These are phyloP conservation scores for Leishmania amazonensis DNA, from an alignment of 208 protist species.

Conservation along the genomic window DNA sequence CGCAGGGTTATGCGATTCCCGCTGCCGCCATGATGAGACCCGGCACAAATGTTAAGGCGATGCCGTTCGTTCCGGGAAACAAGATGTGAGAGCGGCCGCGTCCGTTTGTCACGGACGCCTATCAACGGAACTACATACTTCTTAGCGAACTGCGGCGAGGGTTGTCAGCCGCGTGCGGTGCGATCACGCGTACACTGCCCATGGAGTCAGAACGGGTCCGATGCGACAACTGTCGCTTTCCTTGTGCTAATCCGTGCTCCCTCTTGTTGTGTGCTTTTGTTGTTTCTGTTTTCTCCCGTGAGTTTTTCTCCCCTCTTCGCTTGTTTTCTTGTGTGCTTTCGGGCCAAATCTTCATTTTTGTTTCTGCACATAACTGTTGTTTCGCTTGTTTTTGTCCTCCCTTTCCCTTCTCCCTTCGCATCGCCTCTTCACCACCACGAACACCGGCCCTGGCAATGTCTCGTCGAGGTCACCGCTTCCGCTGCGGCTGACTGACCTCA, in stretches of 20 bases:
- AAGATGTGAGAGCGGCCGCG: slow-evolving; percentile 4
- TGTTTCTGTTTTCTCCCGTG: neutral
- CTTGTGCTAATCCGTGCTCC: neutral
- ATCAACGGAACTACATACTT: neutral
- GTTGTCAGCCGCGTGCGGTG: neutral
- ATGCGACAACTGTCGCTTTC: neutral
- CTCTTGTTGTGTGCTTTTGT: neutral
- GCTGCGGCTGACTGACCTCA: neutral
- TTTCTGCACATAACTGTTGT: slow-evolving; percentile 5
- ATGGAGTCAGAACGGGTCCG: neutral
- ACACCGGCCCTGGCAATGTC: neutral
- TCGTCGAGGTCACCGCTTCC: neutral
- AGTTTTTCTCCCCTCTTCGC: neutral
- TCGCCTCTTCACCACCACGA: neutral
- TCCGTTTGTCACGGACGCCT: neutral
- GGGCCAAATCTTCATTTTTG: slow-evolving; percentile 2
- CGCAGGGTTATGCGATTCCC: slow-evolving; percentile 22
- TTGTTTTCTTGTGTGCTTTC: slow-evolving; percentile 4
- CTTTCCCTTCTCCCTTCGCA: neutral
- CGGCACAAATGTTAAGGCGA: slow-evolving; percentile 72
- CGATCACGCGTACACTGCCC: neutral
- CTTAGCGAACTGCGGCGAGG: neutral
- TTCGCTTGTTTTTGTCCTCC: slow-evolving; percentile 18
- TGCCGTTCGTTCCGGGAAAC: slow-evolving; percentile 62
- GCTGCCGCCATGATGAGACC: slow-evolving; percentile 28